Base-by-base conservation (phyloP, 805 yeast genomes). In the Yamadazyma sp. region DNA sequence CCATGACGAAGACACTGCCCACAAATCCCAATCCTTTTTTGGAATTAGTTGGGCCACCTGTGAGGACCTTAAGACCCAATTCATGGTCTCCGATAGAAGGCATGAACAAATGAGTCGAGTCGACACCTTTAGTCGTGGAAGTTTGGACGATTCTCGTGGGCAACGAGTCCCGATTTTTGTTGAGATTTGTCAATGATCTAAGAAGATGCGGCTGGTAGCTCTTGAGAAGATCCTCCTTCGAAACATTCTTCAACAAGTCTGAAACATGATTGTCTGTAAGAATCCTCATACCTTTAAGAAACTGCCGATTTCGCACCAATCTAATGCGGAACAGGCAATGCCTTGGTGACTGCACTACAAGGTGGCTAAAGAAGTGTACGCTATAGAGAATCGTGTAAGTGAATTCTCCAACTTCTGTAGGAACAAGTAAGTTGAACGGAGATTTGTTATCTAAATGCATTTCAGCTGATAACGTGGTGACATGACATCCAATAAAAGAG, bases 1-100 rank as follows among this genome's bases (percentile, higher is more conserved):
- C 74, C 17, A 80, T 45, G 8, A 80, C 62, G 18, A 73, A 53
- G 2, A 80, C 71, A 5, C 74, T 62, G 1, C 87, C 88, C 19
- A 70, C 75, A 48, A 80, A 78, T 0, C 87, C 87, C 21, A 70
- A 56, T 2, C 60, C 60, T 14, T 48, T 50, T 24, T 40, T 35
- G 37, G 48, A 47, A 35, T 62, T 62, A 4, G 56, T 35, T 2
- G 64, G 62, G 0, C 84, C 78, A 0, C 80, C 82, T 13, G 78
- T 74, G 14, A 81, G 55, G 0, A 80, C 73, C 57, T 81, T 81
- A 48, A 81, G 62, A 7, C 87, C 87, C 10, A 74, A 79, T 25
- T 57, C 57, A 19, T 57, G 49, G 4, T 71, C 67, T 11, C 78
- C 77, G 3, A 75, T 65, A n/a, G 82, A 74, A 3, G 84, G 83